Percentiles rank a stretch among this genome's conserved stretches.
phyloP scores from a whole-genome alignment of 78 protist genomes.

The Cavenderia fasciculata region DNA sequence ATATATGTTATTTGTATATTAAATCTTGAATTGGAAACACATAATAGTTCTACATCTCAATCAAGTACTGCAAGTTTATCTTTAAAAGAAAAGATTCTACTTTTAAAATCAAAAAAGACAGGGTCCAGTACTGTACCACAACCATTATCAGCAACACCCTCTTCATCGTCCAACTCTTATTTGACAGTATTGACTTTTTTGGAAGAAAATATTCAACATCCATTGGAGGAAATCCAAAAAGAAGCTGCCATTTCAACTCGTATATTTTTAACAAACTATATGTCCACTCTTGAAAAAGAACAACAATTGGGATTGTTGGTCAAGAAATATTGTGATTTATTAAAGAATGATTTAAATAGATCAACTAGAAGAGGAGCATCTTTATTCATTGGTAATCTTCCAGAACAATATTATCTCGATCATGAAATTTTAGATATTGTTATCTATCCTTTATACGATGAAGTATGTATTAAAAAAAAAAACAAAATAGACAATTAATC shows the following conservation, averaged over 20 bases:
- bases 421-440: slow-evolving; percentile 1
- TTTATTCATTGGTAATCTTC: slow-evolving; percentile 66
- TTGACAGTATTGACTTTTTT: slow-evolving; percentile 4
- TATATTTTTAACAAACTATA: slow-evolving; percentile 61
- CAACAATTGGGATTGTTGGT: neutral
- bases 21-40: neutral
- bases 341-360: slow-evolving; percentile 34
- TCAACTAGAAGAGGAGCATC: slow-evolving; percentile 76
- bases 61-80: too few relatives aligned
- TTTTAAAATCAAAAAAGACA: too few relatives aligned
- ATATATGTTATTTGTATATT: slow-evolving; percentile 66
- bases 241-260: slow-evolving; percentile 58
- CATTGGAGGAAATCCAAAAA: slow-evolving; percentile 68
- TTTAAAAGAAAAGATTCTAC: too few relatives aligned
- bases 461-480: too few relatives aligned
- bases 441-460: too few relatives aligned
- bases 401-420: neutral
- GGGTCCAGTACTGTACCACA: too few relatives aligned
- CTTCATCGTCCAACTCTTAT: neutral
- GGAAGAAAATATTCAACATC: slow-evolving; percentile 73
- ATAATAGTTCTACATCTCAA: too few relatives aligned
- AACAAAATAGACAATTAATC: slow-evolving; percentile 10
- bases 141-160: neutral
- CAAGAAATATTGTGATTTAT: neutral
- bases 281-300: neutral